phyloP scores from a whole-genome alignment of 768 basidiomycete species.

The Pleurotus tuoliensis region DNA sequence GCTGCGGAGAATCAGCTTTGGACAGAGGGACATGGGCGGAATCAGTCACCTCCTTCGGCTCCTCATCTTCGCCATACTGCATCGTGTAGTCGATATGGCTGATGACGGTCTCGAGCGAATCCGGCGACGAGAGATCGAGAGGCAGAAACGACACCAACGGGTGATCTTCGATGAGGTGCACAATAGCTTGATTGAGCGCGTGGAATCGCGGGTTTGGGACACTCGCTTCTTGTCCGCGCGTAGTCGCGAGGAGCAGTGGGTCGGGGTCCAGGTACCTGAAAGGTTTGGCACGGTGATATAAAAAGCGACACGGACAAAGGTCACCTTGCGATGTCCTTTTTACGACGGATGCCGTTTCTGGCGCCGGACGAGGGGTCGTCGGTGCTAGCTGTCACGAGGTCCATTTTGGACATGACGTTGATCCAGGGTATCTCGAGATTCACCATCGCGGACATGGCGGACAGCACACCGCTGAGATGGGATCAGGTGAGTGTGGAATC shows the following conservation, averaged over 20 bases:
- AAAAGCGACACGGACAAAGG: conserved; percentile 12
- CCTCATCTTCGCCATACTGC: conserved; percentile 98
- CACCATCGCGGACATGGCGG: conserved; percentile 99
- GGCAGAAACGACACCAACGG: conserved; percentile 97
- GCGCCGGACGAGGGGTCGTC: conserved; percentile 54
- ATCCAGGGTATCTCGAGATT: conserved; percentile 96
- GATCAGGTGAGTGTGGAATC: conserved; percentile 9
- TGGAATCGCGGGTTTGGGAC: conserved; percentile 80
- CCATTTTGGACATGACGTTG: conserved; percentile 99
- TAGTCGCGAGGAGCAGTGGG: conserved; percentile 74
- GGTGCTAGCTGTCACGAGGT: conserved; percentile 71
- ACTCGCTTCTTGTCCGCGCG: conserved; percentile 53
- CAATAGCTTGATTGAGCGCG: conserved; percentile 90
- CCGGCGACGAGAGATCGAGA: conserved; percentile 84
- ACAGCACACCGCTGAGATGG: conserved; percentile 75
- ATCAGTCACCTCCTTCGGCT: conserved; percentile 79
- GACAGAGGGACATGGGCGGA: not conserved
- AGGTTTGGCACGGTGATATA: conserved; percentile 7
- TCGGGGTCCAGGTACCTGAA: conserved; percentile 91
- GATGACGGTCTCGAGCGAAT: conserved; percentile 85
- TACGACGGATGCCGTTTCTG: conserved; percentile 68
- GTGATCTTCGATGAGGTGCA: conserved; percentile 98
- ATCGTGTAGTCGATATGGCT: conserved; percentile 98
- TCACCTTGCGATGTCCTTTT: conserved; percentile 82
- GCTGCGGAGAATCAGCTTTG: conserved; percentile 40